Evolutionary conservation across 2,329 filamentous ascomycete species (phyloP).

Genomic region (Colletotrichum lindemuthianum): DNA sequence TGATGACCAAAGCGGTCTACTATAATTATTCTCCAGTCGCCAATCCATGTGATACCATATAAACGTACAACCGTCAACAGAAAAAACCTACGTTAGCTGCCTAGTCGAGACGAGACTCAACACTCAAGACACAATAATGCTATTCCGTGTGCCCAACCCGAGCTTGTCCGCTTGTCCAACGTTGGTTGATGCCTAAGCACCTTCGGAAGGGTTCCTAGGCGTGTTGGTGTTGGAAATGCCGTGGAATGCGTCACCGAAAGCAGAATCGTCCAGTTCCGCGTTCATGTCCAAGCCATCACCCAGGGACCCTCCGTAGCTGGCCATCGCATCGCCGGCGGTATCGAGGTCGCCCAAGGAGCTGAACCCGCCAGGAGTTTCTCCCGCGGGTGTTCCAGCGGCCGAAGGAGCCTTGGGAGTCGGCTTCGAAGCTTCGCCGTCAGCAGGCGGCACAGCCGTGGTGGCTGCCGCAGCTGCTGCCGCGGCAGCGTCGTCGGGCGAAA

Average conservation of each 20-base stretch:
- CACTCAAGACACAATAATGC: too few species aligned
- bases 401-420: constrained; percentile 42
- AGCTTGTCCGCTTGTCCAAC: background rate
- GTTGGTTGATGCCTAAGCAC: constrained; percentile 15
- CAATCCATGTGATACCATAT: constrained; percentile 14
- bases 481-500: constrained; percentile 50
- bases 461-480: constrained; percentile 38
- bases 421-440: constrained; percentile 19
- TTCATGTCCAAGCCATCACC: constrained; percentile 68
- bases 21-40: constrained; percentile 13
- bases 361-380: constrained; percentile 53
- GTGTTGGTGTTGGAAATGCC: constrained; percentile 59
- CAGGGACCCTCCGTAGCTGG: constrained; percentile 64
- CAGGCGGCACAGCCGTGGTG: constrained; percentile 13
- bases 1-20: background rate
- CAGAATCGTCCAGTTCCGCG: constrained; percentile 80
- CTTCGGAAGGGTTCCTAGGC: constrained; percentile 41
- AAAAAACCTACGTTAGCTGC: background rate
- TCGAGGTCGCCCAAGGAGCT: constrained; percentile 73
- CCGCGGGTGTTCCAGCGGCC: constrained; percentile 55
- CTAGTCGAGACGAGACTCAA: too few species aligned
- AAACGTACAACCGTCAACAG: constrained; percentile 3
- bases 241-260: constrained; percentile 86
- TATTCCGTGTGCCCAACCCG: too few species aligned
- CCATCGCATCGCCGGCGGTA: constrained; percentile 76